Evolutionary conservation across 805 yeast genomes (phyloP).

Genomic region (Cyberlindnera xylosilytica): DNA sequence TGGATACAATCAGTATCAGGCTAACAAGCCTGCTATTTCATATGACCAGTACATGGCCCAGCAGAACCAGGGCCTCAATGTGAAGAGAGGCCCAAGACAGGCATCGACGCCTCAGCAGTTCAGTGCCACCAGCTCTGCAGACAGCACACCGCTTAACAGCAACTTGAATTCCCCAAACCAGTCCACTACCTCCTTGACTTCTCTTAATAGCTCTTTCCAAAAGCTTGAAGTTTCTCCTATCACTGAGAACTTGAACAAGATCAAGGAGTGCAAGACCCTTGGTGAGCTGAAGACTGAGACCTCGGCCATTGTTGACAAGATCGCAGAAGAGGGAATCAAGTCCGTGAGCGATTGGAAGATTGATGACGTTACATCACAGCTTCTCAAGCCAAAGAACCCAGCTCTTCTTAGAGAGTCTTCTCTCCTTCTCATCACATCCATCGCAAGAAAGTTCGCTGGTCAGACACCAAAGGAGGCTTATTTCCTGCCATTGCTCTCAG

Average conservation of each 20-base stretch:
- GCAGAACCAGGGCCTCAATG: conserved; percentile 16
- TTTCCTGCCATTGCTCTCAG: conserved; percentile 57
- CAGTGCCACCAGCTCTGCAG: conserved; percentile 20
- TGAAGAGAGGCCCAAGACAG: conserved; percentile 16
- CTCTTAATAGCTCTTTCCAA: conserved; percentile 66
- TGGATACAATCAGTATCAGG: conserved; percentile 16
- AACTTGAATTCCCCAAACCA: conserved; percentile 38
- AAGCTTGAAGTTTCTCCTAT: conserved; percentile 67
- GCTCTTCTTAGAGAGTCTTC: conserved; percentile 76
- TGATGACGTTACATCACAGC: conserved; percentile 56
- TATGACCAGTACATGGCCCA: conserved; percentile 25
- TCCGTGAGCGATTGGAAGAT: conserved; percentile 64
- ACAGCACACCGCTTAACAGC: conserved; percentile 25
- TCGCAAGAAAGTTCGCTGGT: conserved; percentile 63
- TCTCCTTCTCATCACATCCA: conserved; percentile 52
- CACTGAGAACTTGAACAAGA: conserved; percentile 48
- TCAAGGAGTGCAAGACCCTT: conserved; percentile 39
- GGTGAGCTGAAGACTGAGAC: conserved; percentile 34
- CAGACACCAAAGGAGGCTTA: conserved; percentile 73
- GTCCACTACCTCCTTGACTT: conserved; percentile 72
- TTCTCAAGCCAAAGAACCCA: conserved; percentile 72
- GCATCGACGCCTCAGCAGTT: conserved; percentile 9
- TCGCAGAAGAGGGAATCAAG: conserved; percentile 42
- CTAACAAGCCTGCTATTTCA: conserved; percentile 24
- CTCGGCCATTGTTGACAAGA: conserved; percentile 42